These are phyloP conservation scores for Fraxinus albicans DNA, from an alignment of 305 asterid genomes.

Conservation along the genomic window DNA sequence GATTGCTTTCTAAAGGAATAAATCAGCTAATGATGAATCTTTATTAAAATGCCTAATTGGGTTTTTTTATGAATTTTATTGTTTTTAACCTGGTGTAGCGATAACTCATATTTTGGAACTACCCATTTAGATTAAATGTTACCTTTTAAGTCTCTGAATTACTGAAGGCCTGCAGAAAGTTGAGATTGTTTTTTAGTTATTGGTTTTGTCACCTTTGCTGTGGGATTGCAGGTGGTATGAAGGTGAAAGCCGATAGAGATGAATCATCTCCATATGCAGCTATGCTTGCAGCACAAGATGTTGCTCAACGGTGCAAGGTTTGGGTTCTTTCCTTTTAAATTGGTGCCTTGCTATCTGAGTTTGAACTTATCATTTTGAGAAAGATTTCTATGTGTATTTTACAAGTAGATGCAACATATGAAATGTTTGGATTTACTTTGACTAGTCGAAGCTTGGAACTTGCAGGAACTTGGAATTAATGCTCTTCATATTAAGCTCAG, in stretches of 20 bases:
- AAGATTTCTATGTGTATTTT: neutral
- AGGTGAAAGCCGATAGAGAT: constrained; percentile 86
- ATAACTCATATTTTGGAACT: neutral
- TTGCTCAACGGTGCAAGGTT: constrained; percentile 68
- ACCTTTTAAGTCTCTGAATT: neutral
- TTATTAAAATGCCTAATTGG: neutral
- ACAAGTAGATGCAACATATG: neutral
- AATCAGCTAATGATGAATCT: neutral
- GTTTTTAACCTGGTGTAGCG: neutral
- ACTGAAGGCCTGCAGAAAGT: neutral
- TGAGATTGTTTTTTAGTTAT: neutral
- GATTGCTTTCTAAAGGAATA: neutral
- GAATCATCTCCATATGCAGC: constrained; percentile 89
- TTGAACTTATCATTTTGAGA: neutral
- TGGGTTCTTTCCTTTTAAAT: neutral
- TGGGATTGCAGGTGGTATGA: constrained; percentile 64
- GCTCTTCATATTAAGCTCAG: constrained; percentile 83
- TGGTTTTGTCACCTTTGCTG: neutral
- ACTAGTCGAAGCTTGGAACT: neutral
- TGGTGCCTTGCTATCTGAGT: neutral
- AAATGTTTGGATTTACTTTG: neutral
- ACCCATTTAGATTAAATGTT: neutral
- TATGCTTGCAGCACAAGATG: constrained; percentile 80
- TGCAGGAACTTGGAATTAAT: constrained; percentile 70
- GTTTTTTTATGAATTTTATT: neutral